Conservation (phyloP, 2,329 filamentous ascomycete genomes). For the Nigrograna mackinnonii region DNA sequence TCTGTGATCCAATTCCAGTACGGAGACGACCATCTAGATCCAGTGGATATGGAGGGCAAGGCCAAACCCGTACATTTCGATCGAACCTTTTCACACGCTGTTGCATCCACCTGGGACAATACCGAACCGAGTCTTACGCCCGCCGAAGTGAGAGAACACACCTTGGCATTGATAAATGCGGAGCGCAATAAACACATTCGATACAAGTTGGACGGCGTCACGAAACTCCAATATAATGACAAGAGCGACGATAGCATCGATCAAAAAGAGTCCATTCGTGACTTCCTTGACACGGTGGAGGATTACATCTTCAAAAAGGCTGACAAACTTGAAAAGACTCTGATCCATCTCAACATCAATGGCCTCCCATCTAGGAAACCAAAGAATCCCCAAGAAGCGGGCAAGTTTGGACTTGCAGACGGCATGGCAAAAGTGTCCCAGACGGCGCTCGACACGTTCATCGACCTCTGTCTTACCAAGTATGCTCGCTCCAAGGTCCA, state of each 20-base stretch:
- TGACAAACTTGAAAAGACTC: constrained; percentile 59
- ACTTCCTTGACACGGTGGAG: constrained; percentile 79
- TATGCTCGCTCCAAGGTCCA: constrained; percentile 91
- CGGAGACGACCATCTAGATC: constrained; percentile 92
- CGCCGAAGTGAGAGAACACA: constrained; percentile 71
- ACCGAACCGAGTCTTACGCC: constrained; percentile 73
- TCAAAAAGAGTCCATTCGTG: constrained; percentile 73
- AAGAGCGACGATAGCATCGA: constrained; percentile 62
- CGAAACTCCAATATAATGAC: constrained; percentile 69
- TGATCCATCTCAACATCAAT: constrained; percentile 27
- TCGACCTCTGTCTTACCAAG: constrained; percentile 82
- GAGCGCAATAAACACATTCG: constrained; percentile 62
- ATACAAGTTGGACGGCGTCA: constrained; percentile 35
- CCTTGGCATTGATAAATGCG: constrained; percentile 67
- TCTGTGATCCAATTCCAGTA: constrained; percentile 97
- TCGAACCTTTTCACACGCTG: constrained; percentile 82
- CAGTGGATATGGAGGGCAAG: constrained; percentile 95
- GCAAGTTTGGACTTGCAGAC: constrained; percentile 52
- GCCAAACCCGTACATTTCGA: constrained; percentile 92
- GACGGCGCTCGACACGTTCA: constrained; percentile 73
- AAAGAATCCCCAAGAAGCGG: constrained; percentile 35
- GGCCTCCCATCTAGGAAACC: constrained; percentile 13
- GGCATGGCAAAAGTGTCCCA: constrained; percentile 83
- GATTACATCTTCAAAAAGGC: constrained; percentile 70
- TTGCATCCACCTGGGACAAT: constrained; percentile 79